Base-by-base conservation (phyloP, 352 stramenopile species). In the Globisporangium solare region DNA sequence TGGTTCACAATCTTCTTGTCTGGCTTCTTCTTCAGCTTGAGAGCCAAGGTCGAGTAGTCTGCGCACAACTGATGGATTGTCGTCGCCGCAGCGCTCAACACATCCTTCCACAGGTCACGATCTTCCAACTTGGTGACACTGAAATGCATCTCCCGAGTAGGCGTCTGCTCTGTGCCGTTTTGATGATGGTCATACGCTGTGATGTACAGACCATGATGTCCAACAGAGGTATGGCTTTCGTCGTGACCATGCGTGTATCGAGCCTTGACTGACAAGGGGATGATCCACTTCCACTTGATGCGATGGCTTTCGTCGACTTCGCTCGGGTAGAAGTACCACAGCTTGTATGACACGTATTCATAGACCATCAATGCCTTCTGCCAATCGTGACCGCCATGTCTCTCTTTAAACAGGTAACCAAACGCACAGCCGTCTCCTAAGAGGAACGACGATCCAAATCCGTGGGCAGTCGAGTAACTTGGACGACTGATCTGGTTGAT, bases 311-410 rank as follows among this genome's bases (percentile, higher is more conserved):
- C 78, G 57, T 95, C 83, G 27, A 92, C 78, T 60, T 92, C 83
- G 49, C 78, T 91, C 42, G 85, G 85, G 45, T 93, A 92, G 60
- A 95, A 95, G 65, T 92, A 95, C 85, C 85, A 95, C 18, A 95
- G 56, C 63, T 95, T 95, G 70, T 93, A 84, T 41, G 81, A 90
- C 45, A 78, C 80, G 50, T 89, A 90, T 56, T 95, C 85, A 58
- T 92, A 95, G 54, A 95, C 85, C 50, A 95, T 74, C 20, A 95
- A 61, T 52, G 80, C 81, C 58, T 92, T 92, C 53, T 92, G 84
- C 85, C 85, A 95, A 61, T 87, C 76, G 3, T 66, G 64, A 1
- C 68, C 72, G 45, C 67, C 69, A 35, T 79, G 68, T 2, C 79
- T 79, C 41, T 89, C 76, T 59, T 92, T 92, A 56, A 89, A 92